These are phyloP conservation scores for Malassezia dermatis DNA, from an alignment of 1,284 basidiomycete genomes.

Conservation along the genomic window DNA sequence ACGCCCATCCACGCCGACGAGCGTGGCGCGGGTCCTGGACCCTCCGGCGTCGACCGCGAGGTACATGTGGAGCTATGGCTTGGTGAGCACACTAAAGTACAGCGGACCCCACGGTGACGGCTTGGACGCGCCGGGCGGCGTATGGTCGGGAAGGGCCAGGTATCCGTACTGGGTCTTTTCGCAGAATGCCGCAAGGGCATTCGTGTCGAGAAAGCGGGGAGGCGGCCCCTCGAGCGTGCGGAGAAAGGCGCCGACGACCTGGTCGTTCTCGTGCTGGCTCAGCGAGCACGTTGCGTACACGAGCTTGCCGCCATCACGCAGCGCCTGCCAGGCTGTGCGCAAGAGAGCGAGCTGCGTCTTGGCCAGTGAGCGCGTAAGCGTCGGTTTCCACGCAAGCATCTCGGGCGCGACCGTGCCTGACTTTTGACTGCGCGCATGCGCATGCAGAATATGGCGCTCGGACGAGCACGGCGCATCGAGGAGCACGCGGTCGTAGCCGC, in stretches of 20 bases:
- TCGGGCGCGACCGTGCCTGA: conserved; percentile 3
- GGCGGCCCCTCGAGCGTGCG: not conserved
- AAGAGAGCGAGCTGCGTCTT: conserved; percentile 8
- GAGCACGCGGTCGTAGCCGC: conserved; percentile 6
- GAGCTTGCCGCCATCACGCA: not conserved
- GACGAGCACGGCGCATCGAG: conserved; percentile 12
- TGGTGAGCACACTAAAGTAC: conserved; percentile 7
- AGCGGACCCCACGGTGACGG: conserved; percentile 10
- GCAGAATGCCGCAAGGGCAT: not conserved
- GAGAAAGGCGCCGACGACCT: conserved; percentile 5
- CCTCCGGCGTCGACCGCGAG: conserved; percentile 28
- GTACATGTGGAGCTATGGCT: not conserved
- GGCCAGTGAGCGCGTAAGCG: not conserved
- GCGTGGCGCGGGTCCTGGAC: conserved; percentile 21
- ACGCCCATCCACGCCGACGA: conserved; percentile 16
- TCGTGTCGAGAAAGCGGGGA: not conserved
- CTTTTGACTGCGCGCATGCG: not conserved
- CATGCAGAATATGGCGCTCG: conserved; percentile 9
- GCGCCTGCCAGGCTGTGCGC: conserved; percentile 3
- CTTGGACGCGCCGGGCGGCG: not conserved
- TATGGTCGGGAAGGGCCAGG: conserved; percentile 3
- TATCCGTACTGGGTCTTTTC: conserved; percentile 6
- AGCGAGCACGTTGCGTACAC: conserved; percentile 11
- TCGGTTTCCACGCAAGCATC: conserved; percentile 11
- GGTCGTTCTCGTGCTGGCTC: conserved; percentile 7